Conservation (phyloP, 2,329 filamentous ascomycete genomes). For the Aspergillus transmontanensis region DNA sequence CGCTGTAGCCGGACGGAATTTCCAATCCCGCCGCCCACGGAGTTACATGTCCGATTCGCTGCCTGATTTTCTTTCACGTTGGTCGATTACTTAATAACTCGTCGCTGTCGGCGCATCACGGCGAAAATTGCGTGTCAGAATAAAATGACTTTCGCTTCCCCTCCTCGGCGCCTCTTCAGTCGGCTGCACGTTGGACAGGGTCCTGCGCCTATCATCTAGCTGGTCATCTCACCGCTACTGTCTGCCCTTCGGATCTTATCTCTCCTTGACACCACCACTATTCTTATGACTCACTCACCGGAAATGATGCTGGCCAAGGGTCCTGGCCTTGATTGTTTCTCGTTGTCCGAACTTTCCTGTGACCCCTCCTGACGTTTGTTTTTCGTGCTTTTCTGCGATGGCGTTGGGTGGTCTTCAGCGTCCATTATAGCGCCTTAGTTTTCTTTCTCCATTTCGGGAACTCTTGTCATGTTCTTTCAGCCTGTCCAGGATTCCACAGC, state of each 20-base stretch:
- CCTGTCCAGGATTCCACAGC: slow-evolving; percentile 1
- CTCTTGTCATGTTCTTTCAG: slow-evolving; percentile 3
- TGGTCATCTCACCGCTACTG: slow-evolving; percentile 22
- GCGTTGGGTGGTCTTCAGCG: slow-evolving; percentile 3
- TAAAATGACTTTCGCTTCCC: slow-evolving; percentile 1
- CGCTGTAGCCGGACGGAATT: slow-evolving; percentile 19
- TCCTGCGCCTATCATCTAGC: slow-evolving; percentile 19
- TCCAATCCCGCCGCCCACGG: slow-evolving; percentile 4
- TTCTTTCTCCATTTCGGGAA: slow-evolving; percentile 18
- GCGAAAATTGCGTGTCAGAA: slow-evolving; percentile 6
- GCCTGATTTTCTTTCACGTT: neutral
- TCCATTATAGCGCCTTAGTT: neutral
- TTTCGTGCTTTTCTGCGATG: slow-evolving; percentile 17
- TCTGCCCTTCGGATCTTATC: slow-evolving; percentile 5
- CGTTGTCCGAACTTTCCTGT: neutral
- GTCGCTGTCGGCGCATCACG: slow-evolving; percentile 25
- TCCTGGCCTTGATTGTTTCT: neutral
- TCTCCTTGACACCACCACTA: neutral
- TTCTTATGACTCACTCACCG: slow-evolving; percentile 5
- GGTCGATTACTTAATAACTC: slow-evolving; percentile 23
- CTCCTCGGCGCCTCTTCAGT: slow-evolving; percentile 1
- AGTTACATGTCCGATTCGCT: slow-evolving; percentile 1
- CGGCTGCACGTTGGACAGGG: slow-evolving; percentile 15
- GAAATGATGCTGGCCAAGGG: neutral
- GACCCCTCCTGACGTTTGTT: neutral